Base-by-base conservation (phyloP, 1,139 yeast genomes). In the Yamadazyma friedrichii region DNA sequence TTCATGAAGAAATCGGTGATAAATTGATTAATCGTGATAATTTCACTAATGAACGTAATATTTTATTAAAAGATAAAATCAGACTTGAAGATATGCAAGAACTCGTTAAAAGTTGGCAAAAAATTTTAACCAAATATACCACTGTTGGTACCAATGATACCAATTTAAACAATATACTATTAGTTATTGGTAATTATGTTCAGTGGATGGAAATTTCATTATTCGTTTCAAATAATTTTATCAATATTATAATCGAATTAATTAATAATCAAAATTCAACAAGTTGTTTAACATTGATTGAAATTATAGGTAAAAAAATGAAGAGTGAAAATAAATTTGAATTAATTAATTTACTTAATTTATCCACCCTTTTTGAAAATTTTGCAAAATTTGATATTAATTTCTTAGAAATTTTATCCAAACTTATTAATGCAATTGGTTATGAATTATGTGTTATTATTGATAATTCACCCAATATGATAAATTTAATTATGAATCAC, bases 1-100 rank as follows among this genome's bases (percentile, higher is more conserved):
- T 93, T 46, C 97, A 94, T 58, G 83, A 82, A 37, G 97, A 91
- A 62, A 88, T 94, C 50, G 98, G 96, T 25, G 98, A 94, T 61
- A 93, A 86, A 56, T 76, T 89, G 53, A 84, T 89, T 49, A 67
- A 82, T 25, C 76, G 96, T 51, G 78, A 84, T 13, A 79, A 79
- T 50, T 75, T 73, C 22, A 61, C 72, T 26, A 81, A 80, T 36
- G 84, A 82, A 42, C 76, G 89, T 52, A 87, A 85, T 57, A 84
- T 77, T 51, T 59, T 68, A 34, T 69, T 93, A 48, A 94, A 94
- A 58, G 98, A 94, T 62, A 73, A 80, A 31, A 83, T 94, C 53
- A 77, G 99, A 56, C 71, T 72, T 9, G 74, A 78, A 40, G 97
- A 89, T 59, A 84, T 91, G 84, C 65, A 70, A 27, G 63, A 66